Evolutionary conservation across 2,329 filamentous ascomycete species (phyloP).

Genomic region (Diplodia mutila): DNA sequence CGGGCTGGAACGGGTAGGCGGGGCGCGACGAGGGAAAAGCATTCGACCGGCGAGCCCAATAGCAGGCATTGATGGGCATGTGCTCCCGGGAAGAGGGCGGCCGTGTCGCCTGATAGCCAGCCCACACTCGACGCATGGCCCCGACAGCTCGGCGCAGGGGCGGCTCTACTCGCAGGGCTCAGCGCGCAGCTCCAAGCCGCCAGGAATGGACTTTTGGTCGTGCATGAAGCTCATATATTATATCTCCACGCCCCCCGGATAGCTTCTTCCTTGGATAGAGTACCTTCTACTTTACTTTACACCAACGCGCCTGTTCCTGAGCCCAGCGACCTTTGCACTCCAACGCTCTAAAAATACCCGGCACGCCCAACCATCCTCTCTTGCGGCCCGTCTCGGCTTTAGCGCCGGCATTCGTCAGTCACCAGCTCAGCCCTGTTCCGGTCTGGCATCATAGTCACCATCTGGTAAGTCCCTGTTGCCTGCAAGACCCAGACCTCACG

Average conservation of each 20-base stretch:
- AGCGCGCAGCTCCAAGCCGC: not conserved
- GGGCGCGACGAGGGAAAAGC: not conserved
- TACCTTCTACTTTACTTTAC: not conserved
- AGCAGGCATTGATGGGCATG: slow-evolving; percentile 1
- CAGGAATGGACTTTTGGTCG: not conserved
- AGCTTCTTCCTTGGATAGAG: not conserved
- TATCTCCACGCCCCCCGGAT: not conserved
- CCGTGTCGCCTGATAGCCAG: slow-evolving; percentile 14
- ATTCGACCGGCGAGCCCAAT: not conserved
- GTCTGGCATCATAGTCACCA: slow-evolving; percentile 10
- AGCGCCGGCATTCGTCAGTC: slow-evolving; percentile 15
- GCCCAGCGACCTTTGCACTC: not conserved
- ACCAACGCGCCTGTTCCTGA: not conserved
- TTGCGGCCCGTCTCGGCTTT: slow-evolving; percentile 16
- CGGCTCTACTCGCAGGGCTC: slow-evolving; percentile 7
- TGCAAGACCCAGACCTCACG: slow-evolving; percentile 1
- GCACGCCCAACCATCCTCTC: not conserved
- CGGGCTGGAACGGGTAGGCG: slow-evolving; percentile 8
- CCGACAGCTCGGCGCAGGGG: slow-evolving; percentile 10
- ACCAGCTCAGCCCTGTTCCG: slow-evolving; percentile 17
- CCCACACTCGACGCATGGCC: slow-evolving; percentile 15
- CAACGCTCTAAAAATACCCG: not conserved
- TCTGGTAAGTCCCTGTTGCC: slow-evolving; percentile 16
- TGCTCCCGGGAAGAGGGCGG: not conserved
- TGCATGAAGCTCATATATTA: slow-evolving; percentile 8